phyloP scores from a whole-genome alignment of 2,329 filamentous ascomycete species.

The Pseudocercospora pini-densiflorae region DNA sequence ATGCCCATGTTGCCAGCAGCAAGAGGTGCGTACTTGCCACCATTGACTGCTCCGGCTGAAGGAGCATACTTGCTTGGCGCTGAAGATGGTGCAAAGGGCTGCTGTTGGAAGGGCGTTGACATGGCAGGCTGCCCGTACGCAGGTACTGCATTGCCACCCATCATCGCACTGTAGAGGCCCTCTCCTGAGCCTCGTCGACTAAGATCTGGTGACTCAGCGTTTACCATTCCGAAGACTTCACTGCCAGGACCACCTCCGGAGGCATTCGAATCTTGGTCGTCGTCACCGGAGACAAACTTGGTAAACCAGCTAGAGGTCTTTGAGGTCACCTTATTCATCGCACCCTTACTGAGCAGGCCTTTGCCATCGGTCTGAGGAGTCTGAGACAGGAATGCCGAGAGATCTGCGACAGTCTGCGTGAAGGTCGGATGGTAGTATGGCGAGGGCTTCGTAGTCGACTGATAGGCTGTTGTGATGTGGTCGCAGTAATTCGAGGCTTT shows the following conservation, averaged over 20 bases:
- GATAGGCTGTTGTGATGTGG: constrained; percentile 74
- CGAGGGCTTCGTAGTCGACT: constrained; percentile 79
- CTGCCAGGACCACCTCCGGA: constrained; percentile 55
- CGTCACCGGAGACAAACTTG: constrained; percentile 93
- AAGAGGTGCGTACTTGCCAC: constrained; percentile 29
- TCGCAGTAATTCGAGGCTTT: constrained; percentile 95
- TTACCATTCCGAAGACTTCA: constrained; percentile 72
- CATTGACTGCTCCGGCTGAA: constrained; percentile 7
- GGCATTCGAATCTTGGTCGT: constrained; percentile 66
- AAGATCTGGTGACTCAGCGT: constrained; percentile 60
- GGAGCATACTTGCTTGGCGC: constrained; percentile 39
- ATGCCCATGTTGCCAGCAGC: constrained; percentile 22
- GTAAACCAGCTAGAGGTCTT: constrained; percentile 92
- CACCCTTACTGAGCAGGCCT: constrained; percentile 94
- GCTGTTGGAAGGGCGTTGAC: constrained; percentile 22
- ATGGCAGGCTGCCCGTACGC: constrained; percentile 30
- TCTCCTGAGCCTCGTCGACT: constrained; percentile 63
- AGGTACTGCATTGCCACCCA: constrained; percentile 39
- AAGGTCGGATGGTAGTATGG: constrained; percentile 82
- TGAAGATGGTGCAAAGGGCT: constrained; percentile 26
- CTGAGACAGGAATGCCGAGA: constrained; percentile 80
- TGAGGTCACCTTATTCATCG: constrained; percentile 92
- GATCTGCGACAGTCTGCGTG: constrained; percentile 77
- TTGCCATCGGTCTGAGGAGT: constrained; percentile 70
- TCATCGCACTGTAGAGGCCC: constrained; percentile 64